Percentiles rank a stretch among this genome's conserved stretches.
Conservation (phyloP, 345 rosid genomes). For the Citrus unshiu region DNA sequence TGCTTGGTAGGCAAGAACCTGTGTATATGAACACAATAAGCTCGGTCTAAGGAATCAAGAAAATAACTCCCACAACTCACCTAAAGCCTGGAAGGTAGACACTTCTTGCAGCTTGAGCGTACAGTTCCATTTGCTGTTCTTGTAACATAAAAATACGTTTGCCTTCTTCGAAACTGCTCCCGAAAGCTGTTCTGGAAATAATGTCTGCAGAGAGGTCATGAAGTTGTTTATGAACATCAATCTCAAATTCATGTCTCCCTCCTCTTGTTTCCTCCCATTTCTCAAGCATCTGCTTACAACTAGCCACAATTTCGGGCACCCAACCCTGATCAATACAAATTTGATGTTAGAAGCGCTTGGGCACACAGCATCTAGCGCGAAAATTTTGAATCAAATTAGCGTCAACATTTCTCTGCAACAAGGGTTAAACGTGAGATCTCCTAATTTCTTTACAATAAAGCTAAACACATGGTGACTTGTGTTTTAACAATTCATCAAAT, state of each 20-base stretch:
- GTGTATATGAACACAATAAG: background rate
- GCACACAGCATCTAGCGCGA: background rate
- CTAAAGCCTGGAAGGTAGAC: conserved; percentile 82
- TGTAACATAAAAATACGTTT: conserved; percentile 60
- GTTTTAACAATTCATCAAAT: too few relatives aligned
- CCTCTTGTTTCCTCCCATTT: conserved; percentile 64
- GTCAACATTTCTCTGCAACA: background rate
- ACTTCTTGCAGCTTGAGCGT: conserved; percentile 48
- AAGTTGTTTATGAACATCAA: conserved; percentile 57
- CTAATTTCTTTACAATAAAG: too few relatives aligned
- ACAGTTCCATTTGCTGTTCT: conserved; percentile 61
- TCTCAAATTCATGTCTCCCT: conserved; percentile 57
- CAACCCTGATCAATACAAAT: conserved; percentile 35
- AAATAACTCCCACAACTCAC: conserved; percentile 16
- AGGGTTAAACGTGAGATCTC: background rate
- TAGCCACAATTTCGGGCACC: conserved; percentile 63
- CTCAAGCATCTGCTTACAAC: conserved; percentile 45
- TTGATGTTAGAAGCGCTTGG: background rate
- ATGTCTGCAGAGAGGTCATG: conserved; percentile 65
- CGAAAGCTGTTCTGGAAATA: conserved; percentile 82
- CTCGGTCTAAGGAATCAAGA: background rate
- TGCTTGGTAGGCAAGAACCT: conserved; percentile 78
- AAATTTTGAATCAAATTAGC: background rate
- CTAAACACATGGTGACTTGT: too few relatives aligned
- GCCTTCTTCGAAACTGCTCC: conserved; percentile 81